Base-by-base conservation (phyloP, 768 basidiomycete species). In the Agrocybe pediades region DNA sequence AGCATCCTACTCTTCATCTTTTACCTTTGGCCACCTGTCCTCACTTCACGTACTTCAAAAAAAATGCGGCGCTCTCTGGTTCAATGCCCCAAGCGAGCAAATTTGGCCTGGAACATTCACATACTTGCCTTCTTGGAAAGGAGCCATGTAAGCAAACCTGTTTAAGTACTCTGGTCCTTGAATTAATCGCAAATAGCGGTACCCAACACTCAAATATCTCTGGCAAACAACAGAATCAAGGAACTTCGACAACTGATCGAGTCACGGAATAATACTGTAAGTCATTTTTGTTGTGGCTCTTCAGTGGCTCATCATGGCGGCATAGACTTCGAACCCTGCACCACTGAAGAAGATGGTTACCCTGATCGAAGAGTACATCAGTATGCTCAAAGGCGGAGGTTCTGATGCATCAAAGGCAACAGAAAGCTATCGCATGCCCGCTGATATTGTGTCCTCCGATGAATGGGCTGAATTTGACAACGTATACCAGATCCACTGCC, bases 401-500 rank as follows among this genome's bases (percentile, higher is more conserved):
- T 51, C 55, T 16, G 27, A 62, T 17, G 57, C 57, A 21, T 66
- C 68, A 56, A 71, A 68, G 40, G 70, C 71, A 25, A 63, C 68
- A 9, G 72, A 78, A 49, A 81, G 73, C 49, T 88, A 88, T 60
- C 78, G 84, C 51, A 82, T 89, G 70, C 86, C 87, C 25, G 77
- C 84, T 11, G 85, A 88, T 60, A 79, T 82, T 41, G 79, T 87
- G 27, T 83, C 85, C 9, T 75, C 85, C 23, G 75, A 83, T 20
- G 89, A 92, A 62, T 87, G 84, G 88, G 81, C 80, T 2, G 83
- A 86, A 55, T 98, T 96, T 70, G 87, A 90, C 64, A 90, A 95
- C 62, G 92, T 95, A 21, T 92, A 95, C 65, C 91, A 96, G 63
- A 80, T 94, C 15, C 94, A 97, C 69, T 88, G 84, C 56, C 95